Evolutionary conservation across 345 rosid species (phyloP).

Genomic region (Combretum micranthum): DNA sequence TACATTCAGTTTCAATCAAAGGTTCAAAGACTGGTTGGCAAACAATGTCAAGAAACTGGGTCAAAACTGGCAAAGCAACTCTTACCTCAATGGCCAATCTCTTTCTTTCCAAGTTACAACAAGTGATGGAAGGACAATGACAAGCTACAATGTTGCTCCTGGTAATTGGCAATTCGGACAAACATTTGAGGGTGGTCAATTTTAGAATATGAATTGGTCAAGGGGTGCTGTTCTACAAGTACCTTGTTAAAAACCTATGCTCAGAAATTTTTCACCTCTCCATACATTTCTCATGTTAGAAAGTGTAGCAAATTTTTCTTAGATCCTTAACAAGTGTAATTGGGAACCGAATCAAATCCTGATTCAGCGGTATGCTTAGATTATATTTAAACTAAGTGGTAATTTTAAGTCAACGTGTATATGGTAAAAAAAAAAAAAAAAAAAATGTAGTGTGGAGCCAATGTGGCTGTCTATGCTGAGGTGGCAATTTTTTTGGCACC

Average conservation of each 20-base stretch:
- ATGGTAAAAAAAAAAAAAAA: conserved; percentile 11
- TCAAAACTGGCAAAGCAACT: conserved; percentile 96
- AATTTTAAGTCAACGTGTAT: background rate
- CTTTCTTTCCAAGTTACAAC: conserved; percentile 84
- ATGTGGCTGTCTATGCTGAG: conserved; percentile 51
- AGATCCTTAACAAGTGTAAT: too few relatives aligned
- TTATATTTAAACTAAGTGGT: background rate
- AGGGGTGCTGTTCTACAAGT: too few relatives aligned
- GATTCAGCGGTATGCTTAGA: too few relatives aligned
- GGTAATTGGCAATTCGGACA: conserved; percentile 22
- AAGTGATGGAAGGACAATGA: conserved; percentile 68
- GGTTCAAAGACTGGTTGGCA: conserved; percentile 85
- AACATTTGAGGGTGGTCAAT: conserved; percentile 12
- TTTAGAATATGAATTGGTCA: background rate
- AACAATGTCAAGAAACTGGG: conserved; percentile 93
- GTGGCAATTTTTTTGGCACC: conserved; percentile 54
- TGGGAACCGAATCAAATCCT: too few relatives aligned
- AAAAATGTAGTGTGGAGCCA: conserved; percentile 14
- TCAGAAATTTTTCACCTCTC: too few relatives aligned
- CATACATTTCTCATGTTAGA: too few relatives aligned
- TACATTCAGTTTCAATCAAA: conserved; percentile 63
- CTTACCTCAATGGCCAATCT: conserved; percentile 68
- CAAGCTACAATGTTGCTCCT: conserved; percentile 49
- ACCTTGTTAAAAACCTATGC: too few relatives aligned
- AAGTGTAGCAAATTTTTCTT: too few relatives aligned